phyloP scores from a whole-genome alignment of 1,139 yeast genomes.

The Yamadazyma buinensis region DNA sequence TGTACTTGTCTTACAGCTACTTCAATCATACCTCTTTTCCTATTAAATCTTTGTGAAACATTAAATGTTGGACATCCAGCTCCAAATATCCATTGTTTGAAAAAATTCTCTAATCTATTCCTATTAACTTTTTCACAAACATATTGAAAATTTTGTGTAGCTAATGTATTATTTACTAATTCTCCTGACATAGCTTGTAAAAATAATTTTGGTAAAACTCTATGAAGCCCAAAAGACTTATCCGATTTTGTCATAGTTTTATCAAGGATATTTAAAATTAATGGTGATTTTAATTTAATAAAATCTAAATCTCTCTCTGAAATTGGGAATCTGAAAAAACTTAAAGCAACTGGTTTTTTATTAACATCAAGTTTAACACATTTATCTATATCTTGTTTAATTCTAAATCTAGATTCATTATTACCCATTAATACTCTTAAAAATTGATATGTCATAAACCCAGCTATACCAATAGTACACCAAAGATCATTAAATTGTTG shows the following conservation, averaged over 20 bases:
- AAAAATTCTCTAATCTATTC: conserved; percentile 75
- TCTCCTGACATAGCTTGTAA: conserved; percentile 97
- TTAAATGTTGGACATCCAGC: conserved; percentile 86
- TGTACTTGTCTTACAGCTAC: conserved; percentile 93
- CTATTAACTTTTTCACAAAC: conserved; percentile 94
- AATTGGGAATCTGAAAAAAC: conserved; percentile 64
- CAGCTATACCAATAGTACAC: conserved; percentile 85
- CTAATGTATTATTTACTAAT: conserved; percentile 68
- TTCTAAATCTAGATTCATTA: conserved; percentile 72
- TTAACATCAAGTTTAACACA: conserved; percentile 74
- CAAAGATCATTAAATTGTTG: conserved; percentile 79
- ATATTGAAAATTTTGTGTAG: conserved; percentile 83
- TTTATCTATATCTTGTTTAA: conserved; percentile 61
- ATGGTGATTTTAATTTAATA: conserved; percentile 75
- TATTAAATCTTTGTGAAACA: conserved; percentile 88
- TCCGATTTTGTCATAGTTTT: conserved; percentile 95
- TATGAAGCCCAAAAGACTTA: conserved; percentile 83
- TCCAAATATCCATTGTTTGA: conserved; percentile 91
- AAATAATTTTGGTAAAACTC: conserved; percentile 88
- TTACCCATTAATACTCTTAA: conserved; percentile 70
- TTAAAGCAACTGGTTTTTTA: conserved; percentile 76
- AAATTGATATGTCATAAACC: conserved; percentile 77
- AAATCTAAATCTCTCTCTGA: conserved; percentile 58
- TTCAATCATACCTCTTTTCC: conserved; percentile 89
- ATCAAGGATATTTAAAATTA: conserved; percentile 80